A percentile compares a stretch with the other conserved stretches of the same genome.
These are phyloP conservation scores for Boechera divaricarpa DNA, from an alignment of 345 rosid genomes.

Conservation along the genomic window DNA sequence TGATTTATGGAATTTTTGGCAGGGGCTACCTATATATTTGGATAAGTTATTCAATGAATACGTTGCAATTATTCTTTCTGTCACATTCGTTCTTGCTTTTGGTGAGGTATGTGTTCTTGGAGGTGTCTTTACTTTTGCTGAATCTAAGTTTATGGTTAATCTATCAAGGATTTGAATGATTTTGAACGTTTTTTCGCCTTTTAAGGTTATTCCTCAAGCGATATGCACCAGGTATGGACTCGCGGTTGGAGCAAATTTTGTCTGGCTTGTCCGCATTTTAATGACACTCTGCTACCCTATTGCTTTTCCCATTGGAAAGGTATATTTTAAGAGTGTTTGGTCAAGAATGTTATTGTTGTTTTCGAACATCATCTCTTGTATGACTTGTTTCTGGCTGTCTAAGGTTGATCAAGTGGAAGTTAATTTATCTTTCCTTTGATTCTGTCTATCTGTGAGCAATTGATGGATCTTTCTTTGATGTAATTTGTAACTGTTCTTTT, in stretches of 20 bases:
- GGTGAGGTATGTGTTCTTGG: constrained; percentile 70
- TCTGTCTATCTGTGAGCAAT: no score
- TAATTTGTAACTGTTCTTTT: not conserved
- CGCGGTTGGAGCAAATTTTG: constrained; percentile 89
- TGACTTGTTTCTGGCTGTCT: not conserved
- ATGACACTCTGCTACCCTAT: constrained; percentile 88
- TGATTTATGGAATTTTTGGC: constrained; percentile 27
- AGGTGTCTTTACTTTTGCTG: not conserved
- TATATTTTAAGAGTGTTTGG: constrained; percentile 28
- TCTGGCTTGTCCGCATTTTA: constrained; percentile 81
- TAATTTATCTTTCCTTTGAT: not conserved
- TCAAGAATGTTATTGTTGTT: not conserved
- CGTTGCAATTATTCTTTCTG: constrained; percentile 85
- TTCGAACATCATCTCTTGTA: not conserved
- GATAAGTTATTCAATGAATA: constrained; percentile 92
- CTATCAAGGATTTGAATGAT: not conserved
- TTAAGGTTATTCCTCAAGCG: constrained; percentile 96
- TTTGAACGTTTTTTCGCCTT: constrained; percentile 12
- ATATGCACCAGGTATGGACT: constrained; percentile 93
- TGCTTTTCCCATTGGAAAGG: constrained; percentile 94
- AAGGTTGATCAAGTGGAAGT: not conserved
- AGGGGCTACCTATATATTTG: constrained; percentile 95
- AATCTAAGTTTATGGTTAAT: not conserved
- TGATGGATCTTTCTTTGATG: no score
- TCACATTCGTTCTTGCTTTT: constrained; percentile 82